Base-by-base conservation (phyloP, 108 stramenopile genomes). In the Discostella stelligeroides region DNA sequence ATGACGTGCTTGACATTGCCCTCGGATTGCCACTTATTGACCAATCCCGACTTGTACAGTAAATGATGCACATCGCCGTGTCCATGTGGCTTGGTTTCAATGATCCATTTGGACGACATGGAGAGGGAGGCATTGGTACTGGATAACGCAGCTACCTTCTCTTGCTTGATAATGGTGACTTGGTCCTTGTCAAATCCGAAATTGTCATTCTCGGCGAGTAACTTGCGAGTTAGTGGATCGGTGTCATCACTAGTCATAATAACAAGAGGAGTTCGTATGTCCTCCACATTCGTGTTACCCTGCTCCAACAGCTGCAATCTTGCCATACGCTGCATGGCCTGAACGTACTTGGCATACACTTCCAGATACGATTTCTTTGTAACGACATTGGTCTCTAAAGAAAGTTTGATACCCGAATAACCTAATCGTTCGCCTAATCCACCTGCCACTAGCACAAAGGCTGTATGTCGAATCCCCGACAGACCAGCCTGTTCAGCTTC, bases 221-320 rank as follows among this genome's bases (percentile, higher is more conserved):
- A 79, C 70, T 85, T 75, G 13, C 95, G 78, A 15, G 99, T 99
- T 56, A 82, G 51, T 20, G 87, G 92, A 81, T 98, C 96, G 3
- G 99, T 99, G 79, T 98, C 99, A 28, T 94, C 98, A 28, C 89
- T 91, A 8, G 98, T 98, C 99, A 99, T 99, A 62, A 99, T 99
- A 25, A 95, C 97, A 15, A 99, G 73, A 0, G 98, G 98, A 72
- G 98, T 88, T 10, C 76, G 78, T 53, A 94, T 70, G 24, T 81
- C 73, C 18, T 87, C 70, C 20, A 62, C 83, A 45, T 85, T 82
- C 21, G 62, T 17, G 28, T 66, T 23, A 23, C 4, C 55, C 30
- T 14, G 27, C 17, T 24, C 15, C 30, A 17, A 13, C 28, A 37
- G 37, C 27, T 30, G 51, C 24, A 57, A 15, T 12, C 74, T 66